Evolutionary conservation across 2,329 filamentous ascomycete genomes (phyloP).

Genomic region (Phialemonium atrogriseum): DNA sequence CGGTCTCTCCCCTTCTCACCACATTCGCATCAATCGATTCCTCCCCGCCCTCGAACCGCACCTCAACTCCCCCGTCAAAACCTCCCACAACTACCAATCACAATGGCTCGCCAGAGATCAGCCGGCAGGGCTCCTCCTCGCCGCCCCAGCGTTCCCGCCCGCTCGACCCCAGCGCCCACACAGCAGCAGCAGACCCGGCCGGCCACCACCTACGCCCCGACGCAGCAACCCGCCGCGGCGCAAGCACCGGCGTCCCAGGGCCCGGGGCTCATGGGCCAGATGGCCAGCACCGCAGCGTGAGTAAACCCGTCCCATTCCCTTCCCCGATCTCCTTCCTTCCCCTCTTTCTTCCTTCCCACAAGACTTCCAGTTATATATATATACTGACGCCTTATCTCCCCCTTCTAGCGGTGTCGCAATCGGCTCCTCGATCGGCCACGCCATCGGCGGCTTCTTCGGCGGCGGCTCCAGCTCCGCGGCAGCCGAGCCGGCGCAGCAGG

Average conservation of each 20-base stretch:
- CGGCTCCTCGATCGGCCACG: constrained; percentile 91
- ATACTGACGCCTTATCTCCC: constrained; percentile 19
- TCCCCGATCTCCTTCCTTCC: too few relatives aligned
- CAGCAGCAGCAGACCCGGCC: constrained; percentile 57
- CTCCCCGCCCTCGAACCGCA: not conserved
- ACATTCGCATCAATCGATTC: not conserved
- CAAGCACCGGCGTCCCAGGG: constrained; percentile 52
- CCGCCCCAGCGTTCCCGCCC: constrained; percentile 57
- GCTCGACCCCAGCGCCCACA: constrained; percentile 36
- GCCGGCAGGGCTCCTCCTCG: constrained; percentile 54
- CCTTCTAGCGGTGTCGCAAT: constrained; percentile 98
- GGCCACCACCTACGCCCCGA: constrained; percentile 58
- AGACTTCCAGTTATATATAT: constrained; percentile 6
- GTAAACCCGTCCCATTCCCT: constrained; percentile 29
- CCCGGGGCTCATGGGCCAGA: constrained; percentile 87
- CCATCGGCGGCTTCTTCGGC: constrained; percentile 80
- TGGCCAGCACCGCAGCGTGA: constrained; percentile 96
- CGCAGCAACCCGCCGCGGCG: constrained; percentile 30
- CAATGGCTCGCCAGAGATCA: constrained; percentile 74
- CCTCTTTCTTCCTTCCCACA: constrained; percentile 2
- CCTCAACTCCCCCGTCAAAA: constrained; percentile 4
- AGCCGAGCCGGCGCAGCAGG: constrained; percentile 38
- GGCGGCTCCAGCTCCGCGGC: constrained; percentile 60
- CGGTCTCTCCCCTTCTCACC: too few relatives aligned
- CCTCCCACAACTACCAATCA: constrained; percentile 18